A percentile compares a stretch with the other conserved stretches of the same genome.
These are phyloP conservation scores for Haematococcus lacustris DNA, from an alignment of 139 green algal species.

Conservation along the genomic window DNA sequence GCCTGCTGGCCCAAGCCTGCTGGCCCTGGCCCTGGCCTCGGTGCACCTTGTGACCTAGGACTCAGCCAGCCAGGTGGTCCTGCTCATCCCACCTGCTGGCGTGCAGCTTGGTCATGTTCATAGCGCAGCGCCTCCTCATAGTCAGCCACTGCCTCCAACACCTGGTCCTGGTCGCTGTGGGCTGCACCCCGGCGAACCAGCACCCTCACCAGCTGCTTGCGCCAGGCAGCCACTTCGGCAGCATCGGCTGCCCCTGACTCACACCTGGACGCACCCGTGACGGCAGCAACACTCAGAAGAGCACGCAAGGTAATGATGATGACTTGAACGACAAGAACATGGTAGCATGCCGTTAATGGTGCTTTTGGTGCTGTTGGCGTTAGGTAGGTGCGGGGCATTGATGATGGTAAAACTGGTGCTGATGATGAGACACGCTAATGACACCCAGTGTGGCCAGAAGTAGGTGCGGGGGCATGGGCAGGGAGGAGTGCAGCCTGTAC, in stretches of 20 bases:
- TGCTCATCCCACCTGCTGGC: no score
- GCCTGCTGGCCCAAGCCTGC: no score
- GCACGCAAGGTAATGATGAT: not conserved
- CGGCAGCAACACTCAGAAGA: not conserved
- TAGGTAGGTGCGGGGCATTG: not conserved
- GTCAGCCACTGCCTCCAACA: slow-evolving; percentile 15
- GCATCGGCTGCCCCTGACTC: not conserved
- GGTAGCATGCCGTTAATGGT: not conserved
- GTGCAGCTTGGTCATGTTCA: no score
- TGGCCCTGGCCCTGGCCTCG: no score
- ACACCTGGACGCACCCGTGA: slow-evolving; percentile 2
- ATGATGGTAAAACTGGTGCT: not conserved
- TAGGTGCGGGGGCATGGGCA: no score
- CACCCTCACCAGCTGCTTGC: slow-evolving; percentile 4
- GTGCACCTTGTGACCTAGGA: no score
- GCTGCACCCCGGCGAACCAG: slow-evolving; percentile 18
- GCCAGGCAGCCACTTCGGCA: not conserved
- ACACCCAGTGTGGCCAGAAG: no score
- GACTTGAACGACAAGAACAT: not conserved
- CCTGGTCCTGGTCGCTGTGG: not conserved
- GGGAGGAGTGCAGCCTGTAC: no score
- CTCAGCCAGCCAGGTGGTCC: no score
- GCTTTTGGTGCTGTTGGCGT: not conserved
- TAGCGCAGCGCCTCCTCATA: slow-evolving; percentile 26
- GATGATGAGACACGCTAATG: not conserved